These are phyloP conservation scores for Thalassiosira livingstoniorum DNA, from an alignment of 352 stramenopile genomes.

Conservation along the genomic window DNA sequence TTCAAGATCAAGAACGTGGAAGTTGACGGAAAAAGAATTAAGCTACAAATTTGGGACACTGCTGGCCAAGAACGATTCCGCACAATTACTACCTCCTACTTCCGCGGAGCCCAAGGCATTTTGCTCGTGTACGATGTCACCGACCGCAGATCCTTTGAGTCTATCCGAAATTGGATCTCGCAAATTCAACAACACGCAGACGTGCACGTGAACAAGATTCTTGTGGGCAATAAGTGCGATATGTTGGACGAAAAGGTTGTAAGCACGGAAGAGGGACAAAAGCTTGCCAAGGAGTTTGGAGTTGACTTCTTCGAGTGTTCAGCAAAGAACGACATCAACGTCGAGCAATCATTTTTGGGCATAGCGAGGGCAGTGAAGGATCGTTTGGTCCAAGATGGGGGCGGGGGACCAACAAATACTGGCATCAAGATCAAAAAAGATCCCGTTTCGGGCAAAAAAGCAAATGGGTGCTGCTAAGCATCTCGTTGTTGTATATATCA, in stretches of 20 bases:
- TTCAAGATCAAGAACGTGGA: constrained; percentile 93
- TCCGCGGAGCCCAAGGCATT: constrained; percentile 95
- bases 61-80: constrained; percentile 98
- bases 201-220: constrained; percentile 99
- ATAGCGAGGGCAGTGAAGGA: constrained; percentile 85
- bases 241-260: constrained; percentile 96
- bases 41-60: constrained; percentile 98
- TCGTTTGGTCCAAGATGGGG: constrained; percentile 82
- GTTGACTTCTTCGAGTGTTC: constrained; percentile 86
- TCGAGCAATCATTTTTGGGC: constrained; percentile 82
- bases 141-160: constrained; percentile 96
- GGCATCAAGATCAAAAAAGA: constrained; percentile 58
- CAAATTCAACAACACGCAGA: constrained; percentile 96
- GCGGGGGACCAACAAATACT: constrained; percentile 55
- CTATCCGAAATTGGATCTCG: constrained; percentile 97
- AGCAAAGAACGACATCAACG: constrained; percentile 88
- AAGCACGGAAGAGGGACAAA: constrained; percentile 83
- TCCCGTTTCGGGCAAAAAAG: constrained; percentile 46
- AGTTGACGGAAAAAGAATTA: constrained; percentile 96
- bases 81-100: constrained; percentile 99
- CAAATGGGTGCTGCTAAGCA: constrained; percentile 57
- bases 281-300: constrained; percentile 84
- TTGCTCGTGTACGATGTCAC: constrained; percentile 99
- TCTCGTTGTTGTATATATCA: too few species aligned
- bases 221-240: constrained; percentile 99